Base-by-base conservation (phyloP, 768 basidiomycete genomes). In the Naganishia friedmannii region DNA sequence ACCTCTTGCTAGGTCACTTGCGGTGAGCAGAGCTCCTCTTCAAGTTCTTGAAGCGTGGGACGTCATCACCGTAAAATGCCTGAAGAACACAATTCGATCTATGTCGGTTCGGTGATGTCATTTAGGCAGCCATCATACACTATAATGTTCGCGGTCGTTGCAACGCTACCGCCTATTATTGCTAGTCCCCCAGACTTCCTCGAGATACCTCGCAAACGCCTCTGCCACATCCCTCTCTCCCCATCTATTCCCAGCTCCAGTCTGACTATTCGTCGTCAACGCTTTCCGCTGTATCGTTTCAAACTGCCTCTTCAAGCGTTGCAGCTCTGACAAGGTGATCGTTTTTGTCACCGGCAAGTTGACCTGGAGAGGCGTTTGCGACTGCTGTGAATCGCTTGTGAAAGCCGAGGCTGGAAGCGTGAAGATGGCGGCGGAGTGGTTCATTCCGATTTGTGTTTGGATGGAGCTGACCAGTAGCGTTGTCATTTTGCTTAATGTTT, bases 251-350 rank as follows among this genome's bases (percentile, higher is more conserved):
- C 68, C 67, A 26, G 76, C 74, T n/a, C 76, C 76, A 0, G 73
- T 75, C 29, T 76, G 66, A 37, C 82, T 81, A 34, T 75, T 74
- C 23, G 71, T 73, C 23, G 70, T 67, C 31, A 78, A 73, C 8
- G 91, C 92, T 74, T 92, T 93, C 78, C 90, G 92, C 79, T 97
- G 93, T 39, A 91, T 85, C 3, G 87, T 86, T 37, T 95, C 89
- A 76, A 95, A 98, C 79, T 97, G 93, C 53, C 94, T 85, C 79
- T 95, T 97, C 53, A 90, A 82, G 32, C 94, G 85, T 79, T 95
- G 93, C 67, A 96, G 84, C 82, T 95, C 92, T 0, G 90, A 88
- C 7, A 97, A 84, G 45, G 93, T 92, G 32, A 96, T 73, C 70
- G 85, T 85, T 7, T 91, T 88, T 46, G 85, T 74, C 19, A 0